phyloP scores from a whole-genome alignment of 2,329 filamentous ascomycete genomes.

The Xylaria sp. region DNA sequence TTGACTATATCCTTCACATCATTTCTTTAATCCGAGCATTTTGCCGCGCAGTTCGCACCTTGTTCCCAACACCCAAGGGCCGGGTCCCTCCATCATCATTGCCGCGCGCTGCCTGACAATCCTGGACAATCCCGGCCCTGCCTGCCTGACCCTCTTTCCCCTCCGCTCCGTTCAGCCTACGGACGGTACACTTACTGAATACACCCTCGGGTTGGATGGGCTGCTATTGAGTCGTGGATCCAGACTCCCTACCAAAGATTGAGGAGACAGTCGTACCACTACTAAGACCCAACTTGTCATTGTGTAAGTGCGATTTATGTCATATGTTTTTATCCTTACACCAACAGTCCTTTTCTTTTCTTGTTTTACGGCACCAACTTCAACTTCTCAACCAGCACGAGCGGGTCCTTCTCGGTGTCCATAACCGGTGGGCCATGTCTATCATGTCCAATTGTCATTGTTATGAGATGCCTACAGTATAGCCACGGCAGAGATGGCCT shows the following conservation, averaged over 20 bases:
- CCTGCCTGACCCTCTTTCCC: conserved; percentile 6
- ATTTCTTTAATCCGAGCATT: background rate
- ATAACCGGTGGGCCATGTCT: background rate
- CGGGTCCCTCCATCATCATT: conserved; percentile 20
- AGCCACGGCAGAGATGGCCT: conserved; percentile 6
- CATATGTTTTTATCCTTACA: background rate
- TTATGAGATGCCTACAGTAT: background rate
- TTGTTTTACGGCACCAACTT: background rate
- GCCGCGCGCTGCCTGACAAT: conserved; percentile 1
- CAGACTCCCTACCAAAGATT: background rate
- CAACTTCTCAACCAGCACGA: background rate
- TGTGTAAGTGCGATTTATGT: conserved; percentile 18
- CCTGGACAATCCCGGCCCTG: background rate
- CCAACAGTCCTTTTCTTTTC: background rate
- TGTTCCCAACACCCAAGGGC: background rate
- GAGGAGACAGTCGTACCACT: conserved; percentile 2
- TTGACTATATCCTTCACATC: background rate
- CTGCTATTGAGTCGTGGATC: conserved; percentile 3
- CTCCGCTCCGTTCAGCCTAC: background rate
- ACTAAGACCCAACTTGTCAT: background rate
- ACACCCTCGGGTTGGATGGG: conserved; percentile 10
- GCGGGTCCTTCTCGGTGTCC: conserved; percentile 3
- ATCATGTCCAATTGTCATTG: background rate
- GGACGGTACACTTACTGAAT: background rate
- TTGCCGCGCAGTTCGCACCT: background rate